Conservation (phyloP, 1,284 basidiomycete species). For the Pisolithus thermaeus region DNA sequence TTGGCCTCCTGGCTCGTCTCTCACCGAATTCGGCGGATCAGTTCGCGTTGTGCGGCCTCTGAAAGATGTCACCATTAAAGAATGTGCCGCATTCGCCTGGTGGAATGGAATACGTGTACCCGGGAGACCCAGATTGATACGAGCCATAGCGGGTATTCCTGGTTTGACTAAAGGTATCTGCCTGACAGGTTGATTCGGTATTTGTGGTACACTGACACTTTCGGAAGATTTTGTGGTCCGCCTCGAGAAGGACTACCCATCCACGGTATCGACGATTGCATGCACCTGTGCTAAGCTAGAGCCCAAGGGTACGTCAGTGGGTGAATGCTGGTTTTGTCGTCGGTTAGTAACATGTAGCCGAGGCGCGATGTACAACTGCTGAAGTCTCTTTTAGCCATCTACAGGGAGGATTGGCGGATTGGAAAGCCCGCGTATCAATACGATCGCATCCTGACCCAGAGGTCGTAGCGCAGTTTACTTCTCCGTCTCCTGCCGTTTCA, state of each 20-base stretch:
- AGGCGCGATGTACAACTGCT: neutral
- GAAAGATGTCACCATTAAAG: constrained; percentile 75
- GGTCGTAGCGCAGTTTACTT: constrained; percentile 11
- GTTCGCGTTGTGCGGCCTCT: constrained; percentile 63
- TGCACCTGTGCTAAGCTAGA: constrained; percentile 80
- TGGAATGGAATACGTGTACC: constrained; percentile 54
- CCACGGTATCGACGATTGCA: constrained; percentile 84
- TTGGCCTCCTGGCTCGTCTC: constrained; percentile 35
- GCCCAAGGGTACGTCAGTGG: constrained; percentile 53
- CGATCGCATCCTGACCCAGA: constrained; percentile 42
- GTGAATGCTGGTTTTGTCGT: constrained; percentile 65
- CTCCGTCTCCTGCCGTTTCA: constrained; percentile 9
- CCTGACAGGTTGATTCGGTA: neutral
- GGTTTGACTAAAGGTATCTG: constrained; percentile 65
- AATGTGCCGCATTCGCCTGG: constrained; percentile 74
- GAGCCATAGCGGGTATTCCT: constrained; percentile 57
- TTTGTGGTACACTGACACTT: constrained; percentile 3
- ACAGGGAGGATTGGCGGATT: constrained; percentile 61
- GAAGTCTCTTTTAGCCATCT: constrained; percentile 46
- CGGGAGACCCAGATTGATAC: constrained; percentile 44
- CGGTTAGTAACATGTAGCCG: constrained; percentile 42
- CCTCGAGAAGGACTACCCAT: constrained; percentile 79
- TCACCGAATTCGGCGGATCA: neutral
- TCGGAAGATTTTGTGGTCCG: constrained; percentile 75
- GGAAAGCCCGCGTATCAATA: constrained; percentile 72